Percentiles rank a stretch among this genome's conserved stretches.
Conservation (phyloP, 345 rosid species). For the Aquilaria sinensis region DNA sequence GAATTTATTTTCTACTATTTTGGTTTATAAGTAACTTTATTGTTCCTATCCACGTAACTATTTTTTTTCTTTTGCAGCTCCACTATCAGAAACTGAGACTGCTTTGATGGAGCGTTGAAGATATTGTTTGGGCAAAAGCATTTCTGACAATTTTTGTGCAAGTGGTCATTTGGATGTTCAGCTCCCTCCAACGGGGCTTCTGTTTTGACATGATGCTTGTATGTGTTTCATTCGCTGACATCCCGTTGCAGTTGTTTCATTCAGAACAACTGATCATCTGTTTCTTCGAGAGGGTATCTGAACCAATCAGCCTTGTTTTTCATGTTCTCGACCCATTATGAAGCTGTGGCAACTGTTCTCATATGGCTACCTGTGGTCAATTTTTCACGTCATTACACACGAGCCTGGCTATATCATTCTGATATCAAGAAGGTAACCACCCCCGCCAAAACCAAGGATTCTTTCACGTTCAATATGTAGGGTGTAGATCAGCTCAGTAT, state of each 20-base stretch:
- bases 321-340: slow-evolving; percentile 11
- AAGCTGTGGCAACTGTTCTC: not conserved
- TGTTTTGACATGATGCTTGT: slow-evolving; percentile 16
- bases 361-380: slow-evolving; percentile 3
- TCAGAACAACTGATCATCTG: slow-evolving; percentile 2
- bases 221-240: slow-evolving; percentile 1
- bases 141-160: slow-evolving; percentile 18
- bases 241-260: slow-evolving; percentile 10
- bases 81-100: slow-evolving; percentile 72
- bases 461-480: not conserved
- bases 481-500: not conserved
- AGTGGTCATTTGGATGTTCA: slow-evolving; percentile 16
- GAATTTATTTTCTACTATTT: no score
- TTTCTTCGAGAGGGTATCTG: slow-evolving; percentile 4
- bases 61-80: slow-evolving; percentile 45
- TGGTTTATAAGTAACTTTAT: no score
- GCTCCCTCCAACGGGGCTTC: slow-evolving; percentile 18
- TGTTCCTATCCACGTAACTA: no score
- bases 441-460: not conserved
- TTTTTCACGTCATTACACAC: not conserved
- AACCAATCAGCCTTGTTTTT: slow-evolving; percentile 8
- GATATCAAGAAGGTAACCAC: not conserved
- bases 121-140: slow-evolving; percentile 4
- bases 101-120: slow-evolving; percentile 74
- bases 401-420: not conserved